Conservation (phyloP, 768 basidiomycete species). For the Leccinum pellstonianum region DNA sequence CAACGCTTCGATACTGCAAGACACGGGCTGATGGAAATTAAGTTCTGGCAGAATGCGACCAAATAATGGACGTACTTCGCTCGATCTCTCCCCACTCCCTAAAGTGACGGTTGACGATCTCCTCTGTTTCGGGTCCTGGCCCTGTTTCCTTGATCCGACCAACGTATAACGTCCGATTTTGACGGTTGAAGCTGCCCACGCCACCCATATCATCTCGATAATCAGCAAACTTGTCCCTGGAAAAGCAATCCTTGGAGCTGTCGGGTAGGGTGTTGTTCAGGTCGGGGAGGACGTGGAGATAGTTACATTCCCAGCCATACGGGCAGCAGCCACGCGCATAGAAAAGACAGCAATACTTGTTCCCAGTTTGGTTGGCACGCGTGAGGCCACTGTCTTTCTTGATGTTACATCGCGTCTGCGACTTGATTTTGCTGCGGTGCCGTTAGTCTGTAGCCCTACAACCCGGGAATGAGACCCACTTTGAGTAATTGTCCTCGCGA, state of each 20-base stretch:
- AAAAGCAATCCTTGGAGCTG: slow-evolving; percentile 94
- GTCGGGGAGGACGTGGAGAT: slow-evolving; percentile 85
- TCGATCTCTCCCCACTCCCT: slow-evolving; percentile 95
- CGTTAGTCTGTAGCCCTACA: slow-evolving; percentile 3
- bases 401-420: slow-evolving; percentile 89
- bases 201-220: slow-evolving; percentile 99
- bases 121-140: slow-evolving; percentile 85
- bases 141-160: slow-evolving; percentile 93
- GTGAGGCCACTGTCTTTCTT: slow-evolving; percentile 89
- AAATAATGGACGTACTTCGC: slow-evolving; percentile 58
- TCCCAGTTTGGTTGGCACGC: slow-evolving; percentile 90
- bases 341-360: slow-evolving; percentile 93
- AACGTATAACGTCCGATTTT: slow-evolving; percentile 93
- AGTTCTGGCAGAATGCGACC: background rate
- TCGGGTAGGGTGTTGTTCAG: slow-evolving; percentile 71
- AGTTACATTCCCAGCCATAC: slow-evolving; percentile 98
- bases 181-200: slow-evolving; percentile 92
- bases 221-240: slow-evolving; percentile 93
- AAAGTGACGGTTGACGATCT: slow-evolving; percentile 88
- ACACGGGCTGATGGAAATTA: slow-evolving; percentile 64
- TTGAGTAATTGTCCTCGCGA: slow-evolving; percentile 93
- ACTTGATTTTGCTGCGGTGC: slow-evolving; percentile 77
- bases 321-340: slow-evolving; percentile 97
- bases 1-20: slow-evolving; percentile 91
- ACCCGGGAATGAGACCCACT: slow-evolving; percentile 49